phyloP scores from a whole-genome alignment of 2,329 filamentous ascomycete species.

The Coniochaeta sp. region DNA sequence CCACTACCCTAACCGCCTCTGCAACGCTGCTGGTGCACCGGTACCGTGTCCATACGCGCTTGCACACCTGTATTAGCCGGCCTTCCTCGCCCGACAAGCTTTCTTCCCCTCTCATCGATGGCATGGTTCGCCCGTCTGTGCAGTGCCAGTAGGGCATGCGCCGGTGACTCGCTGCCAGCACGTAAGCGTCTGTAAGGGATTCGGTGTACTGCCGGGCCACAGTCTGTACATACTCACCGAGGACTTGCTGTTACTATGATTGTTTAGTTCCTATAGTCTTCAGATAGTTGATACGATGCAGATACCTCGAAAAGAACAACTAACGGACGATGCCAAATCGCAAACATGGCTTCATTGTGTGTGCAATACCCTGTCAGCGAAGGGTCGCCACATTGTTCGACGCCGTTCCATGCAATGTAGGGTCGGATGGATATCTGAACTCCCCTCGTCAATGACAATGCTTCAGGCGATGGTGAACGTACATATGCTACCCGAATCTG shows the following conservation, averaged over 20 bases:
- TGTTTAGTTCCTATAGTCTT: too few species aligned
- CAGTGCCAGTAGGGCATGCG: not conserved
- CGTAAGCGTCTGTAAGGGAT: not conserved
- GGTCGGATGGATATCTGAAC: not conserved
- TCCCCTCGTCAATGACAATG: not conserved
- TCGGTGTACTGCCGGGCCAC: not conserved
- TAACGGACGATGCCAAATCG: not conserved
- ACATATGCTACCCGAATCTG: not conserved
- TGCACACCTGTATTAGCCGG: slow-evolving; percentile 50
- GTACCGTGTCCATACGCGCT: slow-evolving; percentile 58
- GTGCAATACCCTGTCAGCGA: not conserved
- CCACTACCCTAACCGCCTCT: slow-evolving; percentile 40
- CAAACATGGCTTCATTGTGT: not conserved
- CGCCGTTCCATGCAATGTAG: not conserved
- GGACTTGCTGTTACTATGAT: not conserved
- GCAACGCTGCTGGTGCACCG: slow-evolving; percentile 41
- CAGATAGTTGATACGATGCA: too few species aligned
- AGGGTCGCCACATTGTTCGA: not conserved
- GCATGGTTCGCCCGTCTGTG: not conserved
- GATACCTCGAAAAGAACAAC: not conserved
- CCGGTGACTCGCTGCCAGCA: not conserved
- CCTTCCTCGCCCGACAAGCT: too few species aligned
- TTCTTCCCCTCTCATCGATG: too few species aligned
- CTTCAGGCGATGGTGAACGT: not conserved
- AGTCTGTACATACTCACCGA: not conserved